Evolutionary conservation across 2,329 filamentous ascomycete species (phyloP), one percentile per base, ranked within the genome.

Genomic region (Sporothrix schenckii): DNA sequence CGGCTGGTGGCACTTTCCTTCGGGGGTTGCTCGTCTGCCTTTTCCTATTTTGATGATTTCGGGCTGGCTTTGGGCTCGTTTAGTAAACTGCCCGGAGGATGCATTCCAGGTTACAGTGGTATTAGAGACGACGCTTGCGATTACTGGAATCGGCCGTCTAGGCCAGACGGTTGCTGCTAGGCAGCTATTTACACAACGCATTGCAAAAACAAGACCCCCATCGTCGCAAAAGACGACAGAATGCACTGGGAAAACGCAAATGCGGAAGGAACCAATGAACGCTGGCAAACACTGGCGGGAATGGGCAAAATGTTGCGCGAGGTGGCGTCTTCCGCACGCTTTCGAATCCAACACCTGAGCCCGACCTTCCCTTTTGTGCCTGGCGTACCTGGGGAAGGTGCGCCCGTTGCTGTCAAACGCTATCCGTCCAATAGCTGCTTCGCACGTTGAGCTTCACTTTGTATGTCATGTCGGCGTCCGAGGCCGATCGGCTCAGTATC

Each of bases 201-300:
- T 16, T 41, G 41, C 41, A 27, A 30, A 21, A 30, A 47, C 21
- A 14, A 14, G 61, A 63, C 41, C 24, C 44, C 61, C 41, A 66
- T 50, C 19, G 19, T 19, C 44, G 27, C 27, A 61, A 56, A 71
- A 71, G 14, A 60, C 66, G 66, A 49, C 50, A 69, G 52, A 53
- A 52, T 41, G 21, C 39, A 16, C 49, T 52, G 44, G 21, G 41
- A 19, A 66, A 66, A 71, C 68, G 69, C 71, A 71, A 69, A 68
- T 56, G 58, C 47, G 52, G 44, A 50, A 65, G 19, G 41, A 63
- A 21, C 60, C 71, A 72, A 71, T 70, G 41, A 50, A 66, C 4
- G 16, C 52, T 53, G 61, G 21, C 61, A 19, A 50, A 50, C 44
- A 16, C 44, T 3, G 41, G 44, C n/a, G 24, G 34, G 39, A 60